Evolutionary conservation across 2,329 filamentous ascomycete species (phyloP).

Genomic region (Basipetospora chlamydospora): DNA sequence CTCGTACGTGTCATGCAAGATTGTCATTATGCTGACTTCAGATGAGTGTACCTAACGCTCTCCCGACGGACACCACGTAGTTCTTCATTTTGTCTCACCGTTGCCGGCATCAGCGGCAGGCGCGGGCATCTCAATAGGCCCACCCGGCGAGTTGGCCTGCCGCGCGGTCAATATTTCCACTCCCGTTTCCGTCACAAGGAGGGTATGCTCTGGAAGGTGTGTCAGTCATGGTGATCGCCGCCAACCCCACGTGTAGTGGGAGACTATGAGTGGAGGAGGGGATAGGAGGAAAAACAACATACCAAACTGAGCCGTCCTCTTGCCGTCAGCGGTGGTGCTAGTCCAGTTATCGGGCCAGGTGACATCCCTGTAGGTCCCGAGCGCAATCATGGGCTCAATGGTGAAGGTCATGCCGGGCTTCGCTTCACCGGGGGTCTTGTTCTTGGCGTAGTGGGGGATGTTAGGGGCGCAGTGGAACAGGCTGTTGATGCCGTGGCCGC

Average conservation of each 20-base stretch:
- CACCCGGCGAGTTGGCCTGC: slow-evolving; percentile 58
- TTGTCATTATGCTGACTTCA: too few relatives aligned
- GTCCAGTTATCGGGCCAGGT: slow-evolving; percentile 99
- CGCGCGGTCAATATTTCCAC: slow-evolving; percentile 73
- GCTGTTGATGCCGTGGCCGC: slow-evolving; percentile 87
- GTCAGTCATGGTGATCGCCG: too few relatives aligned
- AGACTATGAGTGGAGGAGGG: too few relatives aligned
- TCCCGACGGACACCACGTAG: neutral
- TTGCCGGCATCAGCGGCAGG: neutral
- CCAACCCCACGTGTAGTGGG: too few relatives aligned
- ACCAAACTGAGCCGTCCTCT: slow-evolving; percentile 86
- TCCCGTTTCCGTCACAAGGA: slow-evolving; percentile 71
- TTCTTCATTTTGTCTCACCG: neutral
- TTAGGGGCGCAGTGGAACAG: slow-evolving; percentile 91
- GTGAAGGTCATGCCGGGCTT: slow-evolving; percentile 98
- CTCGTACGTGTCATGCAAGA: too few relatives aligned
- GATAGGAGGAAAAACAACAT: slow-evolving; percentile 18
- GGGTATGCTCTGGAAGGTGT: slow-evolving; percentile 52
- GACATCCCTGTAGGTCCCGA: slow-evolving; percentile 81
- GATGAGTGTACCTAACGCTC: too few relatives aligned
- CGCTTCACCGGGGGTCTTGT: slow-evolving; percentile 87
- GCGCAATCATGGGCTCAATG: slow-evolving; percentile 95
- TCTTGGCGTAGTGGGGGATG: slow-evolving; percentile 94
- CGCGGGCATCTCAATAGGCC: slow-evolving; percentile 45
- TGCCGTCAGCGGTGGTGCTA: slow-evolving; percentile 80